Evolutionary conservation across 1,284 basidiomycete species (phyloP).

Genomic region (Ceratobasidium sp.): DNA sequence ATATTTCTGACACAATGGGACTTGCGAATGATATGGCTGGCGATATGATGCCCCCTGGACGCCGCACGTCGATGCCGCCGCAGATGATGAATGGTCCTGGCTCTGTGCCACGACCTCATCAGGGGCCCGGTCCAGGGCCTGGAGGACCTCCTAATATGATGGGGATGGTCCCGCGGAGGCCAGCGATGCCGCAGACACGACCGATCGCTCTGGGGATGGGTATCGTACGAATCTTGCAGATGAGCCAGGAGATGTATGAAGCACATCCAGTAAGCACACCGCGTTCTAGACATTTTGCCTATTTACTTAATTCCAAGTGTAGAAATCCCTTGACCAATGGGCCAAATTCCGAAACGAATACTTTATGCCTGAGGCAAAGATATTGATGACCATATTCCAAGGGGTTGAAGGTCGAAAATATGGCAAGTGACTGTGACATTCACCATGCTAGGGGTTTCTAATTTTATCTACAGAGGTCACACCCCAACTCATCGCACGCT

Average conservation of each 20-base stretch:
- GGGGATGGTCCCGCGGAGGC: not conserved
- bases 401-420: slow-evolving; percentile 28
- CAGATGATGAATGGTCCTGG: slow-evolving; percentile 11
- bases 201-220: slow-evolving; percentile 9
- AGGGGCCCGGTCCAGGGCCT: not conserved
- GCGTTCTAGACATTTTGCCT: not conserved
- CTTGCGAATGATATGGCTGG: slow-evolving; percentile 6
- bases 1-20: not conserved
- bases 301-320: not conserved
- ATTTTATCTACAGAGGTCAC: not conserved
- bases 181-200: not conserved
- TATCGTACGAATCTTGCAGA: slow-evolving; percentile 19
- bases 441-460: not conserved
- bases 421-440: slow-evolving; percentile 6
- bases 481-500: slow-evolving; percentile 27
- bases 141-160: slow-evolving; percentile 2
- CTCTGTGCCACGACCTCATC: not conserved
- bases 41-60: not conserved
- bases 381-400: slow-evolving; percentile 19
- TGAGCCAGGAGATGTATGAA: slow-evolving; percentile 21
- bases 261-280: not conserved
- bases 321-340: slow-evolving; percentile 20
- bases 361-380: not conserved
- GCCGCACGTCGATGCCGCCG: slow-evolving; percentile 26
- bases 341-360: slow-evolving; percentile 15